Conservation (phyloP, 2,329 filamentous ascomycete species). For the Parasarocladium wereldwijsianum region DNA sequence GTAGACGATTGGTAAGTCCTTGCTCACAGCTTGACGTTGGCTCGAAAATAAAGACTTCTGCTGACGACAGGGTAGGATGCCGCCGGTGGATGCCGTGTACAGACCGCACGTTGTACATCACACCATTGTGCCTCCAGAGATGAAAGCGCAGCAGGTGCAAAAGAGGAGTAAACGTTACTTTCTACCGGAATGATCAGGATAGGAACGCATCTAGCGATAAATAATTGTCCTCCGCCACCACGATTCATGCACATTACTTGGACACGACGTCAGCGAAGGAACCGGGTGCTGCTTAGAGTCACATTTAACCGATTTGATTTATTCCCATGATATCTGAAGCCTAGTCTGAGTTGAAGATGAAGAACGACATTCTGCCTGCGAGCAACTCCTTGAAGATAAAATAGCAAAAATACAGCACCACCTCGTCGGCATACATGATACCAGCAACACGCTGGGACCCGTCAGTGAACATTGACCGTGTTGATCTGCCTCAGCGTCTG, state of each 20-base stretch:
- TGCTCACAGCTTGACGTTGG: too few species aligned
- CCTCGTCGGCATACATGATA: too few species aligned
- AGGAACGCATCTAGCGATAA: neutral
- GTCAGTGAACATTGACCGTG: conserved; percentile 9
- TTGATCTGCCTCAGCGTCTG: conserved; percentile 16
- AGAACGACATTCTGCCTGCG: too few species aligned
- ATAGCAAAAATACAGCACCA: neutral
- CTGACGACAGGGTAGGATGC: conserved; percentile 40
- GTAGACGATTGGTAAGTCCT: conserved; percentile 63
- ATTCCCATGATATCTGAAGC: too few species aligned
- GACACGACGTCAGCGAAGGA: too few species aligned
- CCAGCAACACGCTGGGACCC: too few species aligned
- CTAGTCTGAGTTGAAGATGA: too few species aligned
- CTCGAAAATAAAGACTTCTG: conserved; percentile 7
- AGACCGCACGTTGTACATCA: conserved; percentile 90
- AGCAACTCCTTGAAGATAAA: too few species aligned
- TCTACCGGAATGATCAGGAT: conserved; percentile 37
- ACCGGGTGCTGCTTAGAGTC: too few species aligned
- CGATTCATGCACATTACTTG: too few species aligned
- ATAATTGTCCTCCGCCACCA: too few species aligned
- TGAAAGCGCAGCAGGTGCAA: conserved; percentile 52
- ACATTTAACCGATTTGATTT: too few species aligned
- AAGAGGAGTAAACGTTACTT: conserved; percentile 61
- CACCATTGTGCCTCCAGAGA: conserved; percentile 53
- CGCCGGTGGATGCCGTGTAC: conserved; percentile 79